phyloP scores from a whole-genome alignment of 441 rosid genomes.

The California macrophylla region DNA sequence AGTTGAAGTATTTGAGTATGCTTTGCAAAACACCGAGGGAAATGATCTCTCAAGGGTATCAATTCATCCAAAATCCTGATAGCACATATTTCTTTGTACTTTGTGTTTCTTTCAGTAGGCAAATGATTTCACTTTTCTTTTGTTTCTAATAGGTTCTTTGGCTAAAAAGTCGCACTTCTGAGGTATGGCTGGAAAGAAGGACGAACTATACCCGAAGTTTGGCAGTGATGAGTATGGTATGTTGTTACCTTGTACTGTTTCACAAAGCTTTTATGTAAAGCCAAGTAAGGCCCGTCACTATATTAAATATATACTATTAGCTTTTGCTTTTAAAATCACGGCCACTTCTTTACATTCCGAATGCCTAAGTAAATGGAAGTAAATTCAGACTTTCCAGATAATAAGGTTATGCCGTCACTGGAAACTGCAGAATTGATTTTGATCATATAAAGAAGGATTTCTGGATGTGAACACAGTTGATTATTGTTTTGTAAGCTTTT shows the following conservation, averaged over 20 bases:
- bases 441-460: background rate
- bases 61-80: constrained; percentile 6
- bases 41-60: constrained; percentile 89
- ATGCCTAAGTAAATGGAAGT: background rate
- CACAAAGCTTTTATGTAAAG: background rate
- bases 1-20: constrained; percentile 90
- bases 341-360: background rate
- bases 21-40: constrained; percentile 87
- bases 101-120: constrained; percentile 7
- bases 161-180: constrained; percentile 97
- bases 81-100: constrained; percentile 7
- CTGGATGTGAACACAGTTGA: background rate
- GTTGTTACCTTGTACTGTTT: constrained; percentile 16
- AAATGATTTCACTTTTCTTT: constrained; percentile 12
- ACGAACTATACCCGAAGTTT: constrained; percentile 95
- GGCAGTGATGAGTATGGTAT: constrained; percentile 99
- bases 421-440: background rate
- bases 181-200: constrained; percentile 97
- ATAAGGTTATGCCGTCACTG: background rate
- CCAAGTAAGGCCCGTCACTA: background rate
- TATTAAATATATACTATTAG: background rate
- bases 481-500: background rate
- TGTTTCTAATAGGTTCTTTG: constrained; percentile 73
- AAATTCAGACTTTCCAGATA: background rate
- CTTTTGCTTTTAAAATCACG: background rate